A percentile compares a stretch with the other conserved stretches of the same genome.
These are phyloP conservation scores for Magnaporthales sp. DNA, from an alignment of 2,329 filamentous ascomycete species.

Conservation along the genomic window DNA sequence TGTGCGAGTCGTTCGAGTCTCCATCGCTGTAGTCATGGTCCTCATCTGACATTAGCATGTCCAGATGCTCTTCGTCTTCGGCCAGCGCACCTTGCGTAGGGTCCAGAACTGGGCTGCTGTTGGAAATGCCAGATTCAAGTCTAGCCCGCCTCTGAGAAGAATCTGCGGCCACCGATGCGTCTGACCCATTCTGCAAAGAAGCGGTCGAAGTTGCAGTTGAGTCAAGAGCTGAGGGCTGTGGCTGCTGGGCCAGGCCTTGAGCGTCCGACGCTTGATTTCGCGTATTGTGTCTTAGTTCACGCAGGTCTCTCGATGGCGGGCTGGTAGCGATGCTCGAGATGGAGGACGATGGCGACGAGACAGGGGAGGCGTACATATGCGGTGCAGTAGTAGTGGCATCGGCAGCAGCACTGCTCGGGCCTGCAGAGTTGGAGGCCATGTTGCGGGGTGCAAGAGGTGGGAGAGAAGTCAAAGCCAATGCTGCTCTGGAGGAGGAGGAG, in stretches of 20 bases:
- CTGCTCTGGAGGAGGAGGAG: neutral
- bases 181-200: neutral
- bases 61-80: neutral
- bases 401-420: neutral
- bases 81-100: neutral
- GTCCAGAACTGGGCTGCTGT: neutral
- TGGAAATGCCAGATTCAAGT: neutral
- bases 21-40: neutral
- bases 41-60: slow-evolving; percentile 2
- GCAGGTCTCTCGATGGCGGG: neutral
- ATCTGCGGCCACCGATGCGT: neutral
- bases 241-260: neutral
- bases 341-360: neutral
- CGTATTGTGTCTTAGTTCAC: neutral
- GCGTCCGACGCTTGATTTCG: neutral
- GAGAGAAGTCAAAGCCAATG: neutral
- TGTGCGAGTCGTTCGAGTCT: neutral
- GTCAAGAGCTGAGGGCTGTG: neutral
- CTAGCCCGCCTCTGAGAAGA: neutral
- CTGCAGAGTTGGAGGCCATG: neutral
- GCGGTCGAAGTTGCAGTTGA: neutral
- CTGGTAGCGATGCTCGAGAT: neutral
- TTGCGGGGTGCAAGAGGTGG: neutral
- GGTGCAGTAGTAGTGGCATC: neutral
- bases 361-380: neutral